phyloP scores from a whole-genome alignment of 2,329 filamentous ascomycete species.

The Claviceps spartinae region DNA sequence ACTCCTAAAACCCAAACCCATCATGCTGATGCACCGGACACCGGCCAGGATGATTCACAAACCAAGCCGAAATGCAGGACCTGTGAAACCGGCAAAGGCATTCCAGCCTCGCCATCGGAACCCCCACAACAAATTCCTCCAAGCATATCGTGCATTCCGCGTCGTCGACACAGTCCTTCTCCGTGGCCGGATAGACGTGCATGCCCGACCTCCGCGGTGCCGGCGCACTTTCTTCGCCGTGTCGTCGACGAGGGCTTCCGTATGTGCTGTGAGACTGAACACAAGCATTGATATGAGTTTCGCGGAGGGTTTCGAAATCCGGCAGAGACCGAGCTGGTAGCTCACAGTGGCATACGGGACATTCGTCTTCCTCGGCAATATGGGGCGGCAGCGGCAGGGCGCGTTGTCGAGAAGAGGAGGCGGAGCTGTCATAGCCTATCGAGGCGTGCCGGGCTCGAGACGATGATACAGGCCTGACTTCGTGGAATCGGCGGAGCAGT shows the following conservation, averaged over 20 bases:
- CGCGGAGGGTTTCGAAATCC: conserved; percentile 40
- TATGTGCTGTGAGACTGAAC: conserved; percentile 42
- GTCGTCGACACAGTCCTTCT: conserved; percentile 55
- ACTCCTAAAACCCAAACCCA: conserved; percentile 36
- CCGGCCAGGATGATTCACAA: conserved; percentile 44
- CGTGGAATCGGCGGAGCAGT: conserved; percentile 15
- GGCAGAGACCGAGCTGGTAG: conserved; percentile 44
- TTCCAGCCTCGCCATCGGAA: conserved; percentile 51
- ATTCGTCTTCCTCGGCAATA: conserved; percentile 62
- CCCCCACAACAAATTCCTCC: conserved; percentile 50
- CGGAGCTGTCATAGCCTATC: conserved; percentile 11
- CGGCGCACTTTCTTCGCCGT: conserved; percentile 12
- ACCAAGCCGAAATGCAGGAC: conserved; percentile 49
- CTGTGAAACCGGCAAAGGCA: conserved; percentile 53
- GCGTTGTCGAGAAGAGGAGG: conserved; percentile 25
- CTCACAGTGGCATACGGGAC: conserved; percentile 61
- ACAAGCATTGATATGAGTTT: conserved; percentile 45
- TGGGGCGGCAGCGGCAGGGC: conserved; percentile 32
- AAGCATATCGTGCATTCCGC: conserved; percentile 57
- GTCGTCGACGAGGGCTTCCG: conserved; percentile 19
- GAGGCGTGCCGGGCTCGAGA: conserved; percentile 17
- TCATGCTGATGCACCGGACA: conserved; percentile 56
- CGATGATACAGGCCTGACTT: conserved; percentile 5
- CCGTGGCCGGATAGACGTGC: conserved; percentile 50
- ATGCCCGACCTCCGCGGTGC: conserved; percentile 41